Base-by-base conservation (phyloP, 1,284 basidiomycete species). In the Xanthoconium separans region DNA sequence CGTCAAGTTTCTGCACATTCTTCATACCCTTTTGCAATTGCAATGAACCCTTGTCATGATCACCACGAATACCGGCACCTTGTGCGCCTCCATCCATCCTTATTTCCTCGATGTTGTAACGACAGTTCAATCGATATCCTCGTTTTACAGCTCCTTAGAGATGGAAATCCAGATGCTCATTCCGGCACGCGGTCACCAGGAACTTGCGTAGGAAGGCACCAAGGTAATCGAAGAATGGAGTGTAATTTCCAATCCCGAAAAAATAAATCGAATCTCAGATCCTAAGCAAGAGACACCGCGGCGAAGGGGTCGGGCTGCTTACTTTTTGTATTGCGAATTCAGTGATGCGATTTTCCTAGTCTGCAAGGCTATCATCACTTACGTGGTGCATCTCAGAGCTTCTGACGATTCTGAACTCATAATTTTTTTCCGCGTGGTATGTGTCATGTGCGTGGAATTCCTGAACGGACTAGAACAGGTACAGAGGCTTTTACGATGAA, bases 251-350 rank as follows among this genome's bases (percentile, higher is more conserved):
- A 67, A 65, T 57, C 56, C 33, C 18, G 22, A 22, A 44, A 44
- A 53, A 69, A 56, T 44, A 24, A n/a, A 16, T 61, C 47, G 52
- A 55, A 60, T 51, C 54, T 51, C 9, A 50, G 47, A 58, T 51
- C 53, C 46, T 22, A 44, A 39, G 34, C 56, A 53, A 69, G 61
- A 59, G 64, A 65, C 52, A 68, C 66, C 64, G 67, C 64, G 64
- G 66, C 55, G 65, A 69, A 60, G 54, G 24, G 45, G 51, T 31
- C 33, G 22, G 34, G 55, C 31, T 18, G 44, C 29, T 49, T 52
- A 33, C 50, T 39, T 52, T 55, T 47, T 57, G 49, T 27, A 13
- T 46, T 46, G 43, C 51, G 56, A 67, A 65, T 51, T 56, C 48
- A 36, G 36, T 18, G 47, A 53, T 39, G 41, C 52, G 59, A 69